Percentiles rank a stretch among this genome's conserved stretches.
Conservation (phyloP, 2,329 filamentous ascomycete species). For the Plectosphaerella plurivora region DNA sequence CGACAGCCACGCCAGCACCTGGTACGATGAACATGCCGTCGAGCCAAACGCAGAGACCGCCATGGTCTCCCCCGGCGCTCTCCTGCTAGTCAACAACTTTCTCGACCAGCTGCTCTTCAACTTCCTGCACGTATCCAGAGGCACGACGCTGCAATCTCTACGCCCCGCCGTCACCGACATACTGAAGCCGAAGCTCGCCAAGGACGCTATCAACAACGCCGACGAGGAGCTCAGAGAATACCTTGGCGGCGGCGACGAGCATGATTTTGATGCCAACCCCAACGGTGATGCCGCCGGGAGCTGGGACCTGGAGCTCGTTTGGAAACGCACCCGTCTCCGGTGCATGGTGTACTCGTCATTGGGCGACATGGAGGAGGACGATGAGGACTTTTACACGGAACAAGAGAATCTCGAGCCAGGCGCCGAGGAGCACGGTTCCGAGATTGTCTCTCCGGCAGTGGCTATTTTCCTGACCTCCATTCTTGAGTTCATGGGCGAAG, state of each 20-base stretch:
- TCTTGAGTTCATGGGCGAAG: slow-evolving; percentile 89
- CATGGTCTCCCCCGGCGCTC: slow-evolving; percentile 66
- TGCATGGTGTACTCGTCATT: slow-evolving; percentile 99
- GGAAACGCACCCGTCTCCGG: slow-evolving; percentile 87
- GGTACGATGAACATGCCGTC: slow-evolving; percentile 65
- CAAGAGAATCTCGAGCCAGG: slow-evolving; percentile 67
- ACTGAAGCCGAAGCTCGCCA: slow-evolving; percentile 83
- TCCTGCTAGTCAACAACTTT: slow-evolving; percentile 83
- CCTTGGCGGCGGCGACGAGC: slow-evolving; percentile 72
- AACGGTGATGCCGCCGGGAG: slow-evolving; percentile 48
- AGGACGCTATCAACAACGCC: slow-evolving; percentile 75
- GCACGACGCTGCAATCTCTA: slow-evolving; percentile 69
- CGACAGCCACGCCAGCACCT: slow-evolving; percentile 66
- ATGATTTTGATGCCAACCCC: slow-evolving; percentile 58
- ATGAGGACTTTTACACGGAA: slow-evolving; percentile 85
- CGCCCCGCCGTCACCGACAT: slow-evolving; percentile 82
- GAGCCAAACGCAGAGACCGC: slow-evolving; percentile 64
- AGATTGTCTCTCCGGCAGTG: slow-evolving; percentile 79
- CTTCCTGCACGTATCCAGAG: slow-evolving; percentile 75
- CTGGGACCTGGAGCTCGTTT: slow-evolving; percentile 89
- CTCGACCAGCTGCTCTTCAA: slow-evolving; percentile 91
- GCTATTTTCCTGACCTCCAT: slow-evolving; percentile 96
- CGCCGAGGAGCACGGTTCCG: slow-evolving; percentile 53
- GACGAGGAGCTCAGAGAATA: slow-evolving; percentile 88
- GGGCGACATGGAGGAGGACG: slow-evolving; percentile 95